These are phyloP conservation scores for Discostella stelligeroides DNA, from an alignment of 108 stramenopile genomes.

Conservation along the genomic window DNA sequence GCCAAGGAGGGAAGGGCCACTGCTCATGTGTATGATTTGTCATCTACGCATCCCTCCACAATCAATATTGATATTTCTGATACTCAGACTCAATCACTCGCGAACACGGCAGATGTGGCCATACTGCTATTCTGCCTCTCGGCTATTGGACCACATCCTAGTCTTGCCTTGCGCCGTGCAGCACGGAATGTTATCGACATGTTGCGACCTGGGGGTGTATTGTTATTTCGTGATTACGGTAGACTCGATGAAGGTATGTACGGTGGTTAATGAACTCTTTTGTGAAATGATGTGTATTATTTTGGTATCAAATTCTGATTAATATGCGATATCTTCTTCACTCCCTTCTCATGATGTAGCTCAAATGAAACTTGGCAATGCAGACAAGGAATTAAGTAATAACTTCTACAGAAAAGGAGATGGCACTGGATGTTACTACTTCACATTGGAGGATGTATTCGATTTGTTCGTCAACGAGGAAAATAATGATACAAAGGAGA, in stretches of 20 bases:
- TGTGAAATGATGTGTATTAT: background rate
- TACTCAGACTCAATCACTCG: slow-evolving; percentile 33
- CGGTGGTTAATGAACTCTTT: background rate
- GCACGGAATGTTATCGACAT: slow-evolving; percentile 40
- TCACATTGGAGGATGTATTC: slow-evolving; percentile 43
- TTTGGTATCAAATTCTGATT: no score
- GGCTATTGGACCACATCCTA: slow-evolving; percentile 64
- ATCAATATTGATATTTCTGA: slow-evolving; percentile 12
- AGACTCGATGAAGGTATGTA: background rate
- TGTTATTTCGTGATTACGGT: slow-evolving; percentile 65
- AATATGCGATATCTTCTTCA: no score
- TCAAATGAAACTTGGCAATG: background rate
- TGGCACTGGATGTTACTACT: slow-evolving; percentile 51
- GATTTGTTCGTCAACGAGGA: slow-evolving; percentile 35
- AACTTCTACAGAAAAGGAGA: slow-evolving; percentile 50
- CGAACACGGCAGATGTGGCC: slow-evolving; percentile 57
- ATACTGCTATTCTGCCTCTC: slow-evolving; percentile 86
- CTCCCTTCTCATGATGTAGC: background rate
- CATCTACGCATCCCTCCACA: slow-evolving; percentile 39
- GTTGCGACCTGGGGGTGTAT: slow-evolving; percentile 48
- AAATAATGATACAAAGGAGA: background rate
- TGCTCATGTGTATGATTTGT: slow-evolving; percentile 61
- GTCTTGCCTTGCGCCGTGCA: slow-evolving; percentile 25
- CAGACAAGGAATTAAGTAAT: slow-evolving; percentile 25
- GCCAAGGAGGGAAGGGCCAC: slow-evolving; percentile 40